These are phyloP conservation scores for Roridomyces roridus DNA, from an alignment of 768 basidiomycete species.

Conservation along the genomic window DNA sequence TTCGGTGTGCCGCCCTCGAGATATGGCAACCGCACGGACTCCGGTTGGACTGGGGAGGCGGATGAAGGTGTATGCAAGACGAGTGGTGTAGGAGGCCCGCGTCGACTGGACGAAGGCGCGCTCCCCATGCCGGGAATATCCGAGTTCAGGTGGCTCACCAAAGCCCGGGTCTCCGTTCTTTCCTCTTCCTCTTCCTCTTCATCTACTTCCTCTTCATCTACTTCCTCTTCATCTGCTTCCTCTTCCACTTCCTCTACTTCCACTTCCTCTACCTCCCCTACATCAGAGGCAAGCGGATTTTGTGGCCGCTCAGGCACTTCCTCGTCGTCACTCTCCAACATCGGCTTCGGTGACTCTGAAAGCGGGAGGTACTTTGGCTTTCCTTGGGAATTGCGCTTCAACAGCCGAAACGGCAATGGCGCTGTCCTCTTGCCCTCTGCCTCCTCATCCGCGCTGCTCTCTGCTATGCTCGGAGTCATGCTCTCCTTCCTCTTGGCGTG, in stretches of 20 bases:
- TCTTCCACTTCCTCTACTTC: constrained; percentile 39
- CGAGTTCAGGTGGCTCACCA: constrained; percentile 27
- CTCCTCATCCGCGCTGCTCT: constrained; percentile 16
- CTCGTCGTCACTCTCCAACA: constrained; percentile 39
- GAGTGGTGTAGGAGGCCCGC: constrained; percentile 21
- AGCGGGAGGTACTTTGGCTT: constrained; percentile 41
- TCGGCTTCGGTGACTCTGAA: constrained; percentile 30
- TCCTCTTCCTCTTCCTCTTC: constrained; percentile 26
- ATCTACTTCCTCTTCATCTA: constrained; percentile 18
- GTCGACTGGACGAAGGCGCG: constrained; percentile 40
- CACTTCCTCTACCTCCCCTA: constrained; percentile 19
- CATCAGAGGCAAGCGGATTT: no score
- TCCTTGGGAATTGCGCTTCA: background rate
- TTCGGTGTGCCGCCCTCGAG: constrained; percentile 1
- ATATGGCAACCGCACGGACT: constrained; percentile 11
- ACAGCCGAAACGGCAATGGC: constrained; percentile 17
- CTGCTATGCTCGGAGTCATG: constrained; percentile 31
- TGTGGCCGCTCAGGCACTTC: constrained; percentile 10
- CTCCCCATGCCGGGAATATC: constrained; percentile 41
- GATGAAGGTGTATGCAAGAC: constrained; percentile 6
- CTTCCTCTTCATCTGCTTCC: constrained; percentile 45
- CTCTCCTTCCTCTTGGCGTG: constrained; percentile 64
- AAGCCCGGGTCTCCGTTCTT: constrained; percentile 37
- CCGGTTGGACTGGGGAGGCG: background rate
- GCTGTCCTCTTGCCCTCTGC: background rate